Percentiles rank a stretch among this genome's conserved stretches.
phyloP scores from a whole-genome alignment of 2,329 filamentous ascomycete species.

The Sarocladium strictum region DNA sequence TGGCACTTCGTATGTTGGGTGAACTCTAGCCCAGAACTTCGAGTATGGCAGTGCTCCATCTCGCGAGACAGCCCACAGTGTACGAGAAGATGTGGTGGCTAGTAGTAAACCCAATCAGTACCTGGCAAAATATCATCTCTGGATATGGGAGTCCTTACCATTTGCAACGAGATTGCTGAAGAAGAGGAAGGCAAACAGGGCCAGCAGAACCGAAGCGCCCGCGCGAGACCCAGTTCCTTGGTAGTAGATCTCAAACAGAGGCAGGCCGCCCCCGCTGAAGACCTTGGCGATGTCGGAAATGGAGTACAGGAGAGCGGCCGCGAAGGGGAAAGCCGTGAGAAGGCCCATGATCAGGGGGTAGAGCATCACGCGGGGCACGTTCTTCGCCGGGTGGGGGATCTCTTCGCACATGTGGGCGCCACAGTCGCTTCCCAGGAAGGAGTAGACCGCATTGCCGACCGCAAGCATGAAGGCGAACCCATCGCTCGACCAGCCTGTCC shows the following conservation, averaged over 20 bases:
- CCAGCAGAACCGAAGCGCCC: conserved; percentile 54
- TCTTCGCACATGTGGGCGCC: conserved; percentile 19
- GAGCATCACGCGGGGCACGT: conserved; percentile 6
- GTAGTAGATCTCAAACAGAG: conserved; percentile 56
- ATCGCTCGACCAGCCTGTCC: conserved; percentile 6
- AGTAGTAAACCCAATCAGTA: conserved; percentile 59
- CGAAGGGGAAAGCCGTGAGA: conserved; percentile 2
- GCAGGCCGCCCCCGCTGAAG: conserved; percentile 49
- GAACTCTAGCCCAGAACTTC: conserved; percentile 53
- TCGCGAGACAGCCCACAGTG: conserved; percentile 59
- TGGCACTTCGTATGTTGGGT: conserved; percentile 55
- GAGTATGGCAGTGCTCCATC: conserved; percentile 63
- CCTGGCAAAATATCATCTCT: conserved; percentile 46
- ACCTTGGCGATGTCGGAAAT: conserved; percentile 41
- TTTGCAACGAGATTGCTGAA: conserved; percentile 23
- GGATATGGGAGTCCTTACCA: background rate
- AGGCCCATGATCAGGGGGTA: conserved; percentile 2
- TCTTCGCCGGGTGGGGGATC: conserved; percentile 17
- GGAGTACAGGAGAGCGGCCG: background rate
- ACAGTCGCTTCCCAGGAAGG: conserved; percentile 17
- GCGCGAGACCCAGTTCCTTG: conserved; percentile 56
- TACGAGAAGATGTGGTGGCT: conserved; percentile 48
- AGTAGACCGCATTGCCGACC: conserved; percentile 11
- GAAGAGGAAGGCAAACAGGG: conserved; percentile 60
- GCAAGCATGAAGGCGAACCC: conserved; percentile 6